Evolutionary conservation across 2,329 filamentous ascomycete species (phyloP).

Genomic region (Verticillium isaacii): DNA sequence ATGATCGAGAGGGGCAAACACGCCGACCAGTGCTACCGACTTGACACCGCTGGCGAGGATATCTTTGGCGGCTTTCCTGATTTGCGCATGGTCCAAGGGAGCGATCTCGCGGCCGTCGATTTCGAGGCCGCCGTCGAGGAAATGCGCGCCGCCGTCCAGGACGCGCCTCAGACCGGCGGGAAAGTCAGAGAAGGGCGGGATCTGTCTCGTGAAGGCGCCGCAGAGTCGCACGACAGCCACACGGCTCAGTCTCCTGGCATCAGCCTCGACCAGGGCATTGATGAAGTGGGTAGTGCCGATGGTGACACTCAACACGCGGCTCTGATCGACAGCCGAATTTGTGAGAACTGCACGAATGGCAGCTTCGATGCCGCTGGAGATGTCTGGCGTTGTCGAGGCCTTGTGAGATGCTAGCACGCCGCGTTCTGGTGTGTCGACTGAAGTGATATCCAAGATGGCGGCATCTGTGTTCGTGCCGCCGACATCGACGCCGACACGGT

Average conservation of each 20-base stretch:
- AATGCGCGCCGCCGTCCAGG: slow-evolving; percentile 33
- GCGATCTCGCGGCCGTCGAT: slow-evolving; percentile 42
- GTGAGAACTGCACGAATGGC: slow-evolving; percentile 38
- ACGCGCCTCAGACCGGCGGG: slow-evolving; percentile 33
- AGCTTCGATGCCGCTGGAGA: slow-evolving; percentile 41
- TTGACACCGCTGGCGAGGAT: slow-evolving; percentile 30
- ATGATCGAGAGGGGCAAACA: slow-evolving; percentile 42
- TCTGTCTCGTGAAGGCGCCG: slow-evolving; percentile 36
- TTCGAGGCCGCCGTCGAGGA: slow-evolving; percentile 40
- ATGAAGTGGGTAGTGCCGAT: slow-evolving; percentile 48
- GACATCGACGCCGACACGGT: slow-evolving; percentile 39
- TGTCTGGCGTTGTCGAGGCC: slow-evolving; percentile 43
- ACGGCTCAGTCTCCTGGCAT: slow-evolving; percentile 33
- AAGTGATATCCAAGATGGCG: slow-evolving; percentile 37
- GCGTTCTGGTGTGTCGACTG: slow-evolving; percentile 24
- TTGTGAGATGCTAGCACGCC: slow-evolving; percentile 43
- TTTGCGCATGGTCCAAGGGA: slow-evolving; percentile 29
- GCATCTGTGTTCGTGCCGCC: slow-evolving; percentile 38
- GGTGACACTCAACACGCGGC: slow-evolving; percentile 38
- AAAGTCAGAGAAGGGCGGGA: slow-evolving; percentile 42
- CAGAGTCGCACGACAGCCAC: slow-evolving; percentile 42
- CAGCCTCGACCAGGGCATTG: slow-evolving; percentile 42
- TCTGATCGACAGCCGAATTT: slow-evolving; percentile 29
- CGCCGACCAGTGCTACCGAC: slow-evolving; percentile 35
- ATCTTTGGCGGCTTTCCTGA: slow-evolving; percentile 24